Conservation (phyloP, 306 rosid species). For the Luffa aegyptiaca region DNA sequence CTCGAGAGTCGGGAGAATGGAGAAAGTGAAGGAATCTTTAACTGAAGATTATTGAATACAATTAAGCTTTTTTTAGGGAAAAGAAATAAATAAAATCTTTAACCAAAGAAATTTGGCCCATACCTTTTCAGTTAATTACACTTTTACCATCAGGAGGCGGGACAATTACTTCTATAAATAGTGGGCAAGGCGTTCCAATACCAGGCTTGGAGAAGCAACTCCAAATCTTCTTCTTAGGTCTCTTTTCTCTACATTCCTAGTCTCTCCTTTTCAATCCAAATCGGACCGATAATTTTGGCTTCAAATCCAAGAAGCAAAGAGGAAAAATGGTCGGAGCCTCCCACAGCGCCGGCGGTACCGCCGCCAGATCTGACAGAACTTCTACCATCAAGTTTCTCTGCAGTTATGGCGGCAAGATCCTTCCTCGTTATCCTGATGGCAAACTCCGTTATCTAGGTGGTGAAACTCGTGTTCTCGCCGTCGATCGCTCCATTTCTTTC, state of each 20-base stretch:
- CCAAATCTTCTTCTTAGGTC: constrained; percentile 14
- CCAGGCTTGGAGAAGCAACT: constrained; percentile 17
- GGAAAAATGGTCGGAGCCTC: constrained; percentile 39
- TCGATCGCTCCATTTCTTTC: constrained; percentile 55
- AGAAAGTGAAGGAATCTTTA: not conserved
- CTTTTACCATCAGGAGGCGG: not conserved
- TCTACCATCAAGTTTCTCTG: constrained; percentile 69
- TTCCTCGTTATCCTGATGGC: constrained; percentile 89
- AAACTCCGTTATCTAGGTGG: constrained; percentile 91
- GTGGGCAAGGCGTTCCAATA: not conserved
- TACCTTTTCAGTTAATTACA: not conserved
- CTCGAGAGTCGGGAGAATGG: not conserved
- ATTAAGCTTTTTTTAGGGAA: not conserved
- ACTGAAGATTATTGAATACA: not conserved
- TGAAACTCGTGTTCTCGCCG: constrained; percentile 81
- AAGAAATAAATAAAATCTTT: not conserved
- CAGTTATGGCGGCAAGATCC: constrained; percentile 87
- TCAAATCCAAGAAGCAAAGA: not conserved
- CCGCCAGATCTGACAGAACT: constrained; percentile 13
- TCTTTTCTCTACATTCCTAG: not conserved
- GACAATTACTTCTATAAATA: constrained; percentile 2
- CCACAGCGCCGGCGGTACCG: constrained; percentile 4
- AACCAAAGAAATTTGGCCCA: not conserved
- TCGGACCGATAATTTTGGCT: not conserved
- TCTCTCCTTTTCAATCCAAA: not conserved